Base-by-base conservation (phyloP, 352 stramenopile genomes). In the Pythium utonaiense region DNA sequence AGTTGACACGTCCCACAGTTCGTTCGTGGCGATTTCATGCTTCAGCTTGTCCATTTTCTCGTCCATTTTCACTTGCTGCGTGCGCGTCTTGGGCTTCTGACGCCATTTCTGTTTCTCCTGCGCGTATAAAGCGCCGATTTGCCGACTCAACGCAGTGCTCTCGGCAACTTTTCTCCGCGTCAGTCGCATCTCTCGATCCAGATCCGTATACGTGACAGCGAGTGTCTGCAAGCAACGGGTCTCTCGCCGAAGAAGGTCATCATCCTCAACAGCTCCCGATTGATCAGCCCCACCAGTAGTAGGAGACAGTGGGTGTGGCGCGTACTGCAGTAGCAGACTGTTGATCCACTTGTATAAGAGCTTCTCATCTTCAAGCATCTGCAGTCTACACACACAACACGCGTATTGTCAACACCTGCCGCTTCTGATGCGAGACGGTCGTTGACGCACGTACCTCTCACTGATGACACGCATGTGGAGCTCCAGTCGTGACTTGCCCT, bases 281-380 rank as follows among this genome's bases (percentile, higher is more conserved):
- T 22, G 12, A 44, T 3, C 36, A 17, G 17, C 36, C 3, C 16
- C 3, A 9, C 2, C 13, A 44, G 36, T 22, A 8, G 36, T 21
- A 17, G 28, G 28, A 33, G 28, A 33, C 28, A 33, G 28, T 9
- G 36, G 13, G 3, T 7, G 33, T 34, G 42, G 52, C 34, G 54
- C 24, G 50, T 45, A 49, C 41, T 60, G 64, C 3, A 70, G 52
- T 7, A 88, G 62, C 17, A 89, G 50, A 13, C 77, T 62, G 44
- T 89, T 88, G 52, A 87, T 70, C 80, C 77, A 88, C 63, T 89
- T 88, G 71, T 87, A 88, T 16, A 89, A 87, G 9, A 81, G 52
- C 34, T 73, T 69, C 61, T 90, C 76, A 28, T 89, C 69, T 36
- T 84, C 70, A 16, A 80, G 49, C 69, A 88, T 79, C 55, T 87